Conservation (phyloP, 768 basidiomycete genomes). For the Trametes elegans region DNA sequence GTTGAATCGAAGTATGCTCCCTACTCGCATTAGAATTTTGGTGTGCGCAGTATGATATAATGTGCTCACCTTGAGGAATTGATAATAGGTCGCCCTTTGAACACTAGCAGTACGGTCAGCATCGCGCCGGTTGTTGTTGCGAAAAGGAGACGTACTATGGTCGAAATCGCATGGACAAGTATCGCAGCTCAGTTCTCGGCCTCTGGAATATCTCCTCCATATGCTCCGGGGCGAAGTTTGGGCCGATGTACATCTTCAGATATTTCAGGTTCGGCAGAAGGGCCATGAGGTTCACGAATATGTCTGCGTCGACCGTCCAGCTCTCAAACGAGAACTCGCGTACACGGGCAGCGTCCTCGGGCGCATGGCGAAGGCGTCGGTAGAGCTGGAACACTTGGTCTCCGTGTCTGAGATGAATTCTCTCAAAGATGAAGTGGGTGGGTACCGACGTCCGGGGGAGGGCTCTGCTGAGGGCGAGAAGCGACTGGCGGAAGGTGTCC, state of each 20-base stretch:
- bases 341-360: conserved; percentile 32
- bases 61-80: conserved; percentile 65
- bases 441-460: conserved; percentile 63
- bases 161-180: conserved; percentile 69
- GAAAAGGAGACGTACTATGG: conserved; percentile 62
- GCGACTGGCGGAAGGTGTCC: conserved; percentile 46
- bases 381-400: conserved; percentile 59
- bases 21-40: conserved; percentile 30
- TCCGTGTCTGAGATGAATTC: conserved; percentile 47
- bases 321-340: conserved; percentile 50
- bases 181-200: conserved; percentile 45
- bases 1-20: conserved; percentile 84
- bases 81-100: conserved; percentile 73
- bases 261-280: conserved; percentile 50
- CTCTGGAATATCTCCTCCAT: conserved; percentile 63
- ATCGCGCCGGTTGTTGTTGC: background rate
- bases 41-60: background rate
- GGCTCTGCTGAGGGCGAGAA: conserved; percentile 59
- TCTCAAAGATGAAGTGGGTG: conserved; percentile 53
- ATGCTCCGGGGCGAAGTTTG: conserved; percentile 78
- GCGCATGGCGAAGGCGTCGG: conserved; percentile 44
- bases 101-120: conserved; percentile 42
- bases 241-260: conserved; percentile 69
- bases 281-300: conserved; percentile 65
- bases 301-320: conserved; percentile 75